Evolutionary conservation across 805 yeast species (phyloP), one percentile per base, ranked within the genome.

Genomic region (Monosporozyma aquatica): DNA sequence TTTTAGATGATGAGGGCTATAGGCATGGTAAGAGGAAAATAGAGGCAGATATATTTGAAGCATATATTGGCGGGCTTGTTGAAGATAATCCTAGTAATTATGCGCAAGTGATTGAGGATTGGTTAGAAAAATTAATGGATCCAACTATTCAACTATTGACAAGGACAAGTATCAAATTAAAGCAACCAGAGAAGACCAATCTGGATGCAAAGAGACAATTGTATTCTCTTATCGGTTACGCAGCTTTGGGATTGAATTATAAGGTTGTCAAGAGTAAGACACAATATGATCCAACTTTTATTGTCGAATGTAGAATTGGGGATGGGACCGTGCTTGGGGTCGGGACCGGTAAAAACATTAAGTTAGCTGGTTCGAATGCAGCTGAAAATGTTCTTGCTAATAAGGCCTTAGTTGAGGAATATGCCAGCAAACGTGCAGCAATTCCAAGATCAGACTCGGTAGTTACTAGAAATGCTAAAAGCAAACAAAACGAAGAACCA

Each of bases 1-100:
- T 50, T 10, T 44, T 47, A 8, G 54, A 51, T 17, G 52, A 58
- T 20, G 43, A 47, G 3, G 49, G 47, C 15, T 68, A 72, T 41
- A 58, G 63, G 23, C 65, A 67, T 26, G 84, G 85, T 7, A 76
- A 72, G 45, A 74, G 74, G 48, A 92, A 92, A 56, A 67, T 83
- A 4, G 74, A 73, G 54, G 95, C 97, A 0, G 98, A 90, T 68
- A 78, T 83, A 0, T 85, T 90, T 58, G 98, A 92, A 63, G 96
- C 97, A 0, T 90, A 90, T 51, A 71, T 92, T 37, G 97, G 95
- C 6, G 98, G 94, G 0, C 61, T 90, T 25, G 67, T 76, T 18
- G 94, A 84, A 48, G 66, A 73, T 35, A 62, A 67, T 18, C 56
- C 61, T 32, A 65, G 64, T 10, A 60, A 65, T 14, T 74, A 77